Conservation (phyloP, 768 basidiomycete genomes). For the Amanita rubescens region DNA sequence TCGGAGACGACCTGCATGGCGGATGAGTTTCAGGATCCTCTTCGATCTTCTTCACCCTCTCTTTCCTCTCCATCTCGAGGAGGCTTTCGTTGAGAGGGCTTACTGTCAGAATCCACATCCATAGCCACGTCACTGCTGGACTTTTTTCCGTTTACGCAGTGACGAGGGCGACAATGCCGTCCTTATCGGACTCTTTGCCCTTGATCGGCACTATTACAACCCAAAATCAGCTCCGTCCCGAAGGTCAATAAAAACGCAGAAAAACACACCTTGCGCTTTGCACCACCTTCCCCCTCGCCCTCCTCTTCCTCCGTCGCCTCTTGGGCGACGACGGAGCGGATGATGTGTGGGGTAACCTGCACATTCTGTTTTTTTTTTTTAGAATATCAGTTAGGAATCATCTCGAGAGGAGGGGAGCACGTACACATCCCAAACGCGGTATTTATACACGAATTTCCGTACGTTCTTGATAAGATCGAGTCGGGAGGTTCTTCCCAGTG, state of each 20-base stretch:
- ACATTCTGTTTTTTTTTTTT: slow-evolving; percentile 13
- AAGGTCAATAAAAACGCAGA: no score
- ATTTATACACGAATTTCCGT: slow-evolving; percentile 21
- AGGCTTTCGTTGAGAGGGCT: not conserved
- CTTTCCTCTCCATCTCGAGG: no score
- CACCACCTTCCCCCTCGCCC: slow-evolving; percentile 12
- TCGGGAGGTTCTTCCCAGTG: slow-evolving; percentile 15
- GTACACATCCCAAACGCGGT: slow-evolving; percentile 20
- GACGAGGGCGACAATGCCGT: not conserved
- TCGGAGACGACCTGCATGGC: no score
- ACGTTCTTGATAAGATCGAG: slow-evolving; percentile 13
- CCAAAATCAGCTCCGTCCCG: not conserved
- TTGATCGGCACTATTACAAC: no score
- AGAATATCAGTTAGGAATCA: no score
- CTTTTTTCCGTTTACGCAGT: not conserved
- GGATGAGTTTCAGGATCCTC: no score
- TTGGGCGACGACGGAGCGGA: slow-evolving; percentile 19
- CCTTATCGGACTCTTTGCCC: not conserved
- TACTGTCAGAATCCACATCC: not conserved
- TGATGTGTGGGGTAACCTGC: slow-evolving; percentile 16
- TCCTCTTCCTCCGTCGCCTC: slow-evolving; percentile 13
- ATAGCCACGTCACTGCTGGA: not conserved
- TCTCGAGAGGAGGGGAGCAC: slow-evolving; percentile 8
- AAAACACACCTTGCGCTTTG: not conserved
- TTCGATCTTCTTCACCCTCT: not conserved